Evolutionary conservation across 2,329 filamentous ascomycete genomes (phyloP).

Genomic region (Aaosphaeria arxii): DNA sequence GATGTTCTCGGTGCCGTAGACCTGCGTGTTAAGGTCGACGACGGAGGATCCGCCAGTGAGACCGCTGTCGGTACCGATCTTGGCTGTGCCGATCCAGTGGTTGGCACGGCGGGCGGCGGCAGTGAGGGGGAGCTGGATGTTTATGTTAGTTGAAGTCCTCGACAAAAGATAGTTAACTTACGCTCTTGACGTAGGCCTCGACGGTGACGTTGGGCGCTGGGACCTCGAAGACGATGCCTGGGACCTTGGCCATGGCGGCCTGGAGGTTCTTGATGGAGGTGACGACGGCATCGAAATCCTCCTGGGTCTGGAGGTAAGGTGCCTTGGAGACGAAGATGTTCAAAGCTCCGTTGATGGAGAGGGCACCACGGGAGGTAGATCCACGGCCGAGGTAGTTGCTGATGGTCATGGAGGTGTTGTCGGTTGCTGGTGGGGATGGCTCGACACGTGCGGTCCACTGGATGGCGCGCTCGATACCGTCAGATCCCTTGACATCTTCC

Average conservation of each 20-base stretch:
- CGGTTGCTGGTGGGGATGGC: constrained; percentile 46
- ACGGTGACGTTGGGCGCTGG: constrained; percentile 51
- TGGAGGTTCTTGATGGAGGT: constrained; percentile 61
- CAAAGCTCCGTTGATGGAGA: constrained; percentile 58
- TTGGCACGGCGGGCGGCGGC: constrained; percentile 41
- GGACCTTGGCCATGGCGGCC: constrained; percentile 51
- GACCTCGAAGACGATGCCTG: constrained; percentile 55
- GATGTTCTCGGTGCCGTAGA: constrained; percentile 46
- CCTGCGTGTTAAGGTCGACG: constrained; percentile 50
- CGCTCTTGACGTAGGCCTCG: constrained; percentile 54
- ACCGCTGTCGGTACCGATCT: constrained; percentile 48
- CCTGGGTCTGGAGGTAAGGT: constrained; percentile 57
- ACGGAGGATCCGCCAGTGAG: constrained; percentile 44
- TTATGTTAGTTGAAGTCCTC: constrained; percentile 3
- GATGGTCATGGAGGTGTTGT: constrained; percentile 41
- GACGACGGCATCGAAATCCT: constrained; percentile 63
- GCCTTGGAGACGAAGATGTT: constrained; percentile 57
- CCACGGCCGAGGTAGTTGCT: constrained; percentile 63
- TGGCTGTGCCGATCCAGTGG: constrained; percentile 56
- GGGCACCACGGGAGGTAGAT: constrained; percentile 58
- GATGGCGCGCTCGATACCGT: constrained; percentile 61
- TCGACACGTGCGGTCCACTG: constrained; percentile 67
- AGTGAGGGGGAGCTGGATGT: constrained; percentile 31
- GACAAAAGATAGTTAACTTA: constrained; percentile 2
- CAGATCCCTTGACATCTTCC: constrained; percentile 55